Evolutionary conservation across 805 yeast genomes (phyloP).

Genomic region (Myxozyma nipponensis): DNA sequence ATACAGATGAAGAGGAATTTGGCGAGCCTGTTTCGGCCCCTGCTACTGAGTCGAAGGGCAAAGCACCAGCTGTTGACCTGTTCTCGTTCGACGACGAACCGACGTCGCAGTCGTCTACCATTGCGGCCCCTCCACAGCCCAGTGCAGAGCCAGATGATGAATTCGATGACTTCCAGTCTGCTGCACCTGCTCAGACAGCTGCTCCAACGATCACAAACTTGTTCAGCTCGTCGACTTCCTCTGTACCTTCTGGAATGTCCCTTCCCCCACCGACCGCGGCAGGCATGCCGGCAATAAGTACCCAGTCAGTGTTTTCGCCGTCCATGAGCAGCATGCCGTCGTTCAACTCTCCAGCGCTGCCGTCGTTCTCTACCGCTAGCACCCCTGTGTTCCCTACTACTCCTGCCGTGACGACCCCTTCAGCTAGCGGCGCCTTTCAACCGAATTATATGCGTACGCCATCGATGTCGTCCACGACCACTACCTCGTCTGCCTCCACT

Average conservation of each 20-base stretch:
- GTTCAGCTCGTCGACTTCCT: conserved; percentile 26
- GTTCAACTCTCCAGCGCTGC: conserved; percentile 1
- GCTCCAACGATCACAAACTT: conserved; percentile 36
- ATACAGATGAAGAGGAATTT: conserved; percentile 30
- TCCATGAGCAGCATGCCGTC: background rate
- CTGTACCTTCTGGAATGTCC: background rate
- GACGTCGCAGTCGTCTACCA: conserved; percentile 1
- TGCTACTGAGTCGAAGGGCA: conserved; percentile 24
- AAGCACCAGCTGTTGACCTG: conserved; percentile 21
- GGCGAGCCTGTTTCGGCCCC: conserved; percentile 30
- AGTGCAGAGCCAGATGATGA: conserved; percentile 33
- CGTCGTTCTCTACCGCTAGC: background rate
- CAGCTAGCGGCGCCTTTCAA: background rate
- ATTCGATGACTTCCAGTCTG: conserved; percentile 59
- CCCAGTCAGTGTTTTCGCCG: conserved; percentile 5
- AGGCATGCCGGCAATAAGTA: conserved; percentile 7
- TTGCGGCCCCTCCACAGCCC: conserved; percentile 4
- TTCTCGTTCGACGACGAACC: conserved; percentile 30
- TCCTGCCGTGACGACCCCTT: background rate
- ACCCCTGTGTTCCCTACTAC: background rate
- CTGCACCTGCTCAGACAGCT: conserved; percentile 30
- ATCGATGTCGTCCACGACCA: conserved; percentile 23
- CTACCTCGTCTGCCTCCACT: conserved; percentile 6
- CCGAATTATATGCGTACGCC: conserved; percentile 14
- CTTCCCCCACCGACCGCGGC: conserved; percentile 3